Conservation (phyloP, 164 flowering plant species). For the Piper longum region DNA sequence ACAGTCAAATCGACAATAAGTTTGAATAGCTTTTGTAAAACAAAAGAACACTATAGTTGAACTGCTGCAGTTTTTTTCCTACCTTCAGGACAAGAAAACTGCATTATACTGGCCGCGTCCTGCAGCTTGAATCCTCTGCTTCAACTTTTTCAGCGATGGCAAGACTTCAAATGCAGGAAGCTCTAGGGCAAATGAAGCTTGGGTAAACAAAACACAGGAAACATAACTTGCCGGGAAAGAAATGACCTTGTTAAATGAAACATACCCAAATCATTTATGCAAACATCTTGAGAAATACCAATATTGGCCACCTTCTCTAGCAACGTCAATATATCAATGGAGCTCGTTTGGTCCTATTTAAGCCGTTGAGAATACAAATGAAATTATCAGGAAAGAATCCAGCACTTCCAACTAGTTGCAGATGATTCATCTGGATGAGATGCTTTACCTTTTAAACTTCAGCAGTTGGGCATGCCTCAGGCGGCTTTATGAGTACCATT, state of each 20-base stretch:
- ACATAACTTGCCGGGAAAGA: background rate
- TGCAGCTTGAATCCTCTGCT: constrained; percentile 69
- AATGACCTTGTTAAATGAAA: background rate
- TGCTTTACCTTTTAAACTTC: constrained; percentile 81
- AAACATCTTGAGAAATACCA: constrained; percentile 85
- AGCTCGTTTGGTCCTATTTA: constrained; percentile 55
- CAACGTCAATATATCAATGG: constrained; percentile 58
- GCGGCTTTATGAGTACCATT: constrained; percentile 94
- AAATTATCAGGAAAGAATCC: constrained; percentile 1
- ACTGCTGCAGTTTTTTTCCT: background rate
- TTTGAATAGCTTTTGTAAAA: background rate
- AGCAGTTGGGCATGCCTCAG: constrained; percentile 78
- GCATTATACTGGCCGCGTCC: constrained; percentile 84
- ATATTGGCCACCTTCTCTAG: constrained; percentile 49
- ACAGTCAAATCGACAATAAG: too few species aligned
- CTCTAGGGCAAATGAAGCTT: constrained; percentile 27
- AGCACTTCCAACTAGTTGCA: background rate
- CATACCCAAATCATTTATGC: constrained; percentile 90
- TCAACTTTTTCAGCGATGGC: constrained; percentile 71
- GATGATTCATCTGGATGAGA: background rate
- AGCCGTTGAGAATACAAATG: constrained; percentile 38
- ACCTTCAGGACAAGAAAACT: constrained; percentile 99
- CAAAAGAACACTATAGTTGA: too few species aligned
- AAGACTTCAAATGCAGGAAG: constrained; percentile 90
- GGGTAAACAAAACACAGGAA: too few species aligned